Percentiles rank a stretch among this genome's conserved stretches.
Conservation (phyloP, 345 rosid species). For the Erysimum cheiranthoides region DNA sequence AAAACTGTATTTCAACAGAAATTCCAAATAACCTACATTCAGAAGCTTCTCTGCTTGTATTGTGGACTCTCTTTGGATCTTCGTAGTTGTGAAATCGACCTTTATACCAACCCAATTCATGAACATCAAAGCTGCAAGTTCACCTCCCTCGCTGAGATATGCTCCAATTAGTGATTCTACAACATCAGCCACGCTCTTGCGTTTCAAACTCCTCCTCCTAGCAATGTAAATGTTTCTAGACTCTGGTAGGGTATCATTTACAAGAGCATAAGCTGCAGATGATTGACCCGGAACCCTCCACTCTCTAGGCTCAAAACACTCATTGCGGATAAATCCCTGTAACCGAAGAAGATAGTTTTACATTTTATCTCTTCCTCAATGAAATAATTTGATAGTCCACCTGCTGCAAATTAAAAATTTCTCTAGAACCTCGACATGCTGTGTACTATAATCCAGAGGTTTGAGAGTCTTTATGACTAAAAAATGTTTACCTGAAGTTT, state of each 20-base stretch:
- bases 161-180: conserved; percentile 93
- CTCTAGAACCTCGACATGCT: neutral
- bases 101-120: conserved; percentile 75
- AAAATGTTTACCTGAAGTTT: conserved; percentile 69
- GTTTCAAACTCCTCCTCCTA: conserved; percentile 55
- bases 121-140: conserved; percentile 61
- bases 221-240: conserved; percentile 52
- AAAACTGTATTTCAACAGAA: conserved; percentile 64
- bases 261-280: conserved; percentile 46
- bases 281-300: conserved; percentile 81
- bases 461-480: neutral
- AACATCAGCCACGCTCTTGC: conserved; percentile 78
- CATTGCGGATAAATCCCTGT: conserved; percentile 85
- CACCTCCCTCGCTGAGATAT: conserved; percentile 76
- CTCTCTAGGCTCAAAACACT: conserved; percentile 66
- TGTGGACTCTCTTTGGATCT: conserved; percentile 44
- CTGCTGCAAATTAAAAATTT: neutral
- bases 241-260: conserved; percentile 48
- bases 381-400: neutral
- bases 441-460: neutral
- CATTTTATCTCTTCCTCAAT: neutral
- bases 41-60: conserved; percentile 54
- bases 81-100: conserved; percentile 53
- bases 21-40: conserved; percentile 56
- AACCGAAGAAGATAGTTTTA: conserved; percentile 17